Base-by-base conservation (phyloP, 73 alveolate genomes). In the Paramecium bursaria region DNA sequence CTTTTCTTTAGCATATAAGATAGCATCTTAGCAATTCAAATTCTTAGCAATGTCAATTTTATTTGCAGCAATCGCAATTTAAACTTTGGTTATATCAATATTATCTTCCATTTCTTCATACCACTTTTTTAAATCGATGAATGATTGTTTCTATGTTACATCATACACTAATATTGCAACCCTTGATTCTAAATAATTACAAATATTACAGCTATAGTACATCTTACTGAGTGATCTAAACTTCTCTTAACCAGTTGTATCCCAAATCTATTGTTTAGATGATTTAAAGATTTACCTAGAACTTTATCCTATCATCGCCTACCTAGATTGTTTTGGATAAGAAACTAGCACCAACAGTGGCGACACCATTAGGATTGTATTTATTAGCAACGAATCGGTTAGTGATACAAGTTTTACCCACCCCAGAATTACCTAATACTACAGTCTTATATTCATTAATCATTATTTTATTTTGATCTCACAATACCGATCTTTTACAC, bases 401-500 rank as follows among this genome's bases (percentile, higher is more conserved):
- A 7, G 11, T 5, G 11, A 39, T 39, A 39, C 49, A 39, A 11
- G 14, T 39, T 39, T 39, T 39, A 5, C 49, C 49, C 11, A 39
- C 49, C 5, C 11, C 11, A 7, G 49, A 39, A 39, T 39, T 11
- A 39, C 49, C 49, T 39, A 39, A 39, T 7, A 39, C 11, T 5
- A 39, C 49, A 39, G 49, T 39, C 49, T 39, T 39, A 39, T 39
- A 39, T 39, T 39, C n/a, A 39, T 39, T 7, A 39, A 39, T 39
- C 49, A 39, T 39, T 29, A 29, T 57, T 14, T 29, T 57, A 57
- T 57, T 57, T 57, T 11, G 76, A 57, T 57, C 31, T 57, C 7
- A 57, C 76, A 26, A 57, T 57, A 29, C 76, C 76, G 31, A 57
- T 57, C 39, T 57, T 57, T 3, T 48, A 57, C 31, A 29, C 14